These are phyloP conservation scores for Backusella mclennaniae DNA, from an alignment of 192 early-diverging fungal species.

Conservation along the genomic window DNA sequence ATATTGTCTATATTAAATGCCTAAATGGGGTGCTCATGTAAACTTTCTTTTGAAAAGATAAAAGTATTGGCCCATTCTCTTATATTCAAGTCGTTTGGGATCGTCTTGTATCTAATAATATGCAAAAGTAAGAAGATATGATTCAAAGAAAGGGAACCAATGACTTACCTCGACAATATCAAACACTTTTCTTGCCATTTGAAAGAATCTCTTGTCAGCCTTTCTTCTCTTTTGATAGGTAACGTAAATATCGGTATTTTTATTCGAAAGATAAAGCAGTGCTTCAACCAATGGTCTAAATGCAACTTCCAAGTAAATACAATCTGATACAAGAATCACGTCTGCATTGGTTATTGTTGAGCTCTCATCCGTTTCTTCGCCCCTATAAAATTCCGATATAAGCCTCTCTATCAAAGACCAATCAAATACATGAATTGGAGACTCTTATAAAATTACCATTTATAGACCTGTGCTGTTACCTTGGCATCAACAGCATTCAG, in stretches of 20 bases:
- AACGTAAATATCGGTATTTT: conserved; percentile 38
- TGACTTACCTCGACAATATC: conserved; percentile 36
- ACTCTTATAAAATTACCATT: conserved; percentile 18
- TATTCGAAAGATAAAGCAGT: conserved; percentile 27
- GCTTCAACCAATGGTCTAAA: conserved; percentile 48
- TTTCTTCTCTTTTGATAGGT: conserved; percentile 45
- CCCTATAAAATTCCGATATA: background rate
- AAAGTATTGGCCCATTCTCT: conserved; percentile 15
- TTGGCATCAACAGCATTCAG: conserved; percentile 25
- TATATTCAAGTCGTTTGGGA: conserved; percentile 23
- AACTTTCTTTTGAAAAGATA: conserved; percentile 24
- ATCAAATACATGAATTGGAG: background rate
- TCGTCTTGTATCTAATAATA: conserved; percentile 22
- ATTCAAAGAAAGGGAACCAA: background rate
- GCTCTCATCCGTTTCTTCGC: background rate
- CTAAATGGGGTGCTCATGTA: too few relatives aligned
- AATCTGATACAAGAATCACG: conserved; percentile 49
- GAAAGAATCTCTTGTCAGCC: conserved; percentile 54
- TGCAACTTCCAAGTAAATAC: conserved; percentile 49
- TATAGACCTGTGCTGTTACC: conserved; percentile 3
- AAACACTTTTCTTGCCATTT: conserved; percentile 43
- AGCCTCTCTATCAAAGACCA: background rate
- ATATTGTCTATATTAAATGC: background rate
- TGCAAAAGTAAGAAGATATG: background rate
- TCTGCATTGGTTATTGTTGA: conserved; percentile 21